A percentile compares a stretch with the other conserved stretches of the same genome.
Conservation (phyloP, 176 grass and related monocot species). For the Cocos nucifera region DNA sequence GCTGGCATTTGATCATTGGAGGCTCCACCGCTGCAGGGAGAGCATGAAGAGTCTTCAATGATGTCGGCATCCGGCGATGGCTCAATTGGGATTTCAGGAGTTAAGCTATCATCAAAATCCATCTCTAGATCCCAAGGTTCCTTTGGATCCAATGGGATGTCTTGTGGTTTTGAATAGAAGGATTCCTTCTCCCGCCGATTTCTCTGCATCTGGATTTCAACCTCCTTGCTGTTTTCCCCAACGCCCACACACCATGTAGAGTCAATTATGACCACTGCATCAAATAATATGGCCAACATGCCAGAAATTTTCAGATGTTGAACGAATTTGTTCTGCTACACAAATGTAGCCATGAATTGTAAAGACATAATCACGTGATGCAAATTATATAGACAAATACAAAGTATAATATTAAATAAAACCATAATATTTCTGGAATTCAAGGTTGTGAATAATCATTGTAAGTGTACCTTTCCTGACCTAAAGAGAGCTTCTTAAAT, state of each 20-base stretch:
- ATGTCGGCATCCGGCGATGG: constrained; percentile 49
- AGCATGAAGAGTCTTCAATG: constrained; percentile 1
- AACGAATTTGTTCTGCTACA: not conserved
- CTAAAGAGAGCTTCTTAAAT: too few relatives aligned
- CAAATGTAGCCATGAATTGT: too few relatives aligned
- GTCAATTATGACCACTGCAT: constrained; percentile 60
- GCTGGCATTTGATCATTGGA: constrained; percentile 15
- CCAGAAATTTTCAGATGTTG: constrained; percentile 23
- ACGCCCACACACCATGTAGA: constrained; percentile 54
- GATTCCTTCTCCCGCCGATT: constrained; percentile 70
- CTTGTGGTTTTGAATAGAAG: constrained; percentile 42
- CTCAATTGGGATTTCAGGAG: constrained; percentile 73
- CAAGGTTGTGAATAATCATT: too few relatives aligned
- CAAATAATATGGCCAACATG: constrained; percentile 21
- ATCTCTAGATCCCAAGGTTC: constrained; percentile 89
- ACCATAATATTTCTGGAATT: too few relatives aligned
- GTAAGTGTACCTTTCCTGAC: too few relatives aligned
- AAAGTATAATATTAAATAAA: too few relatives aligned
- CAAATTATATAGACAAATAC: too few relatives aligned
- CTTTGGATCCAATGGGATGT: constrained; percentile 67
- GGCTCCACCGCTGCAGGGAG: constrained; percentile 7
- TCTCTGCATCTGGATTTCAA: constrained; percentile 67
- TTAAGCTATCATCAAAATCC: constrained; percentile 90
- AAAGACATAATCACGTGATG: too few relatives aligned
- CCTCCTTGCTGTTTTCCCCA: constrained; percentile 79